Evolutionary conservation across 139 green algal genomes (phyloP).

Genomic region (Coccomyxa sp.): DNA sequence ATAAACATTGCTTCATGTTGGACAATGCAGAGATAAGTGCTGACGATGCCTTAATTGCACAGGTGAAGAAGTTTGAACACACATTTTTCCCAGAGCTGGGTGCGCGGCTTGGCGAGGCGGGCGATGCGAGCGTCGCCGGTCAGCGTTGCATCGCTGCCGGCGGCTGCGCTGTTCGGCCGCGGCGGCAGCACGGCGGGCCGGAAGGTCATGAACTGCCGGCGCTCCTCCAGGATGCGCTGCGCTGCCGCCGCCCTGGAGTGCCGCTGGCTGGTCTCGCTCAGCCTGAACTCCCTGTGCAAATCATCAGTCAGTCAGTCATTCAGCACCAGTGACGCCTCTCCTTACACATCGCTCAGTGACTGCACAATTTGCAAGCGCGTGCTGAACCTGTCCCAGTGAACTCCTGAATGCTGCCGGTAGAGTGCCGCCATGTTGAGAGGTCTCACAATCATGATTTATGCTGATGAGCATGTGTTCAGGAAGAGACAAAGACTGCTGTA

Average conservation of each 20-base stretch:
- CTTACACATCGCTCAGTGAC: too few species aligned
- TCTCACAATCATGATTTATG: too few species aligned
- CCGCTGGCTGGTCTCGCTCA: neutral
- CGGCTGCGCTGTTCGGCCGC: slow-evolving; percentile 7
- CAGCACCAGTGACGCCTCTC: neutral
- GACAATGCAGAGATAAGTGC: too few species aligned
- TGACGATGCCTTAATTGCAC: too few species aligned
- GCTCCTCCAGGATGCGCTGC: neutral
- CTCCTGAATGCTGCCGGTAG: too few species aligned
- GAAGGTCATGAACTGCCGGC: neutral
- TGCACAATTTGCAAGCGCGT: too few species aligned
- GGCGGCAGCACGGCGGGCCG: neutral
- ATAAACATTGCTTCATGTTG: too few species aligned
- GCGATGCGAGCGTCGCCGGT: slow-evolving; percentile 9
- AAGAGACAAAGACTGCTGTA: too few species aligned
- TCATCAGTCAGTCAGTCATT: neutral
- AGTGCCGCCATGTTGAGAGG: too few species aligned
- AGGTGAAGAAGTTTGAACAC: neutral
- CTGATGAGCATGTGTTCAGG: too few species aligned
- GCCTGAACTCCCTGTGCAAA: slow-evolving; percentile 15
- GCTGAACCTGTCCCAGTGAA: too few species aligned
- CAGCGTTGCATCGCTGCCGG: neutral
- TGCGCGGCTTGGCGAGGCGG: slow-evolving; percentile 25
- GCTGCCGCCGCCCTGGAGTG: slow-evolving; percentile 1
- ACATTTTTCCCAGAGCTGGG: slow-evolving; percentile 26